Evolutionary conservation across 2,329 filamentous ascomycete genomes (phyloP).

Genomic region (Rhinocladiella similis): DNA sequence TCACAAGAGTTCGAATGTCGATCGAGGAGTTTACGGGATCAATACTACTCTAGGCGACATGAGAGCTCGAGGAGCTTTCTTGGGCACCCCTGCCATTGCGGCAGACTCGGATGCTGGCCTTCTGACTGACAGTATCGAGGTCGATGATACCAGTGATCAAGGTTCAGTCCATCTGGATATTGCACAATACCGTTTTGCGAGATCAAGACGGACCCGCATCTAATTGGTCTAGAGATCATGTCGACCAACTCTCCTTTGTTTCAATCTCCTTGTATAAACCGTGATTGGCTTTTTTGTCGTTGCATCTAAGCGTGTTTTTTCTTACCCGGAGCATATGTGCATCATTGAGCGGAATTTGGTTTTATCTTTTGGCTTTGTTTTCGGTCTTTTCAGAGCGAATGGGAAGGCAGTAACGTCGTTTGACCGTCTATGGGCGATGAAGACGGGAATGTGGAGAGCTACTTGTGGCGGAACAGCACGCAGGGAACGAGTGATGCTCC

Average conservation of each 20-base stretch:
- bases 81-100: conserved; percentile 9
- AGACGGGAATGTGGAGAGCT: too few relatives aligned
- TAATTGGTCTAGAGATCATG: conserved; percentile 1
- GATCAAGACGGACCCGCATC: conserved; percentile 13
- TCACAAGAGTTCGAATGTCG: neutral
- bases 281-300: neutral
- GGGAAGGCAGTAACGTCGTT: neutral
- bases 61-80: conserved; percentile 13
- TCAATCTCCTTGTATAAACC: conserved; percentile 3
- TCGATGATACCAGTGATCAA: conserved; percentile 27
- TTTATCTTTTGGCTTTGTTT: neutral
- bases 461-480: too few relatives aligned
- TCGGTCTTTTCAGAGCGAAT: conserved; percentile 1
- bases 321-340: conserved; percentile 8
- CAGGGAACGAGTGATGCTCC: too few relatives aligned
- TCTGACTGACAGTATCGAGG: conserved; percentile 24
- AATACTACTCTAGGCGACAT: conserved; percentile 16
- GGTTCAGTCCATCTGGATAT: conserved; percentile 27
- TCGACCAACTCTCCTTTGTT: neutral
- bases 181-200: conserved; percentile 21
- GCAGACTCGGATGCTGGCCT: neutral
- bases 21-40: neutral
- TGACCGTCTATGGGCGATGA: neutral
- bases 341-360: conserved; percentile 9
- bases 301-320: conserved; percentile 3